These are phyloP conservation scores for Paxillus ammoniavirescens DNA, from an alignment of 768 basidiomycete genomes.

Conservation along the genomic window DNA sequence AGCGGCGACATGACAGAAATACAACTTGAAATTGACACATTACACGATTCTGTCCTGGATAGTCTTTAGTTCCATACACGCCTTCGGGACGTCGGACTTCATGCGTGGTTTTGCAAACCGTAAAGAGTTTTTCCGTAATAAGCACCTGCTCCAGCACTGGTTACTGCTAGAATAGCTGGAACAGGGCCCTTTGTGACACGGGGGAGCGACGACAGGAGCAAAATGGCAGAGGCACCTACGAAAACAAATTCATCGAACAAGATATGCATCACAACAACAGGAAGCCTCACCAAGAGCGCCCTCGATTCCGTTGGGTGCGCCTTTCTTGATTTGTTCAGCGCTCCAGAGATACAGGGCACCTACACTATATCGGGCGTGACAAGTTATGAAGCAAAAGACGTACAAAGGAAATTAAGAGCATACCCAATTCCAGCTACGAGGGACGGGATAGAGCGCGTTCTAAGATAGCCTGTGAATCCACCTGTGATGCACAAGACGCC, in stretches of 20 bases:
- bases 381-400: neutral
- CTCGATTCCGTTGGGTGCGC: slow-evolving; percentile 72
- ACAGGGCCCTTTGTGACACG: slow-evolving; percentile 74
- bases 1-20: neutral
- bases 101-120: slow-evolving; percentile 25
- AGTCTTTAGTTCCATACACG: neutral
- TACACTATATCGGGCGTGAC: slow-evolving; percentile 45
- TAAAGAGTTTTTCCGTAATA: slow-evolving; percentile 70
- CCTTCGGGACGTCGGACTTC: neutral
- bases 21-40: slow-evolving; percentile 5
- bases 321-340: slow-evolving; percentile 71
- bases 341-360: slow-evolving; percentile 80
- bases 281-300: slow-evolving; percentile 65
- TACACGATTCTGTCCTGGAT: neutral
- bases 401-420: slow-evolving; percentile 17
- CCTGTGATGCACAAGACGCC: slow-evolving; percentile 75
- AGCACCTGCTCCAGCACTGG: slow-evolving; percentile 55
- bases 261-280: neutral
- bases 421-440: slow-evolving; percentile 80
- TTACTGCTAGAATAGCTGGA: slow-evolving; percentile 58
- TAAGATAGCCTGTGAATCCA: slow-evolving; percentile 68
- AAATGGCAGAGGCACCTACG: slow-evolving; percentile 71
- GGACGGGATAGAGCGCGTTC: slow-evolving; percentile 78
- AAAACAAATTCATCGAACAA: neutral
- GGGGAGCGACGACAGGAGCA: slow-evolving; percentile 73